phyloP scores from a whole-genome alignment of 1,284 basidiomycete species.

The Leccinum griseonigrum region DNA sequence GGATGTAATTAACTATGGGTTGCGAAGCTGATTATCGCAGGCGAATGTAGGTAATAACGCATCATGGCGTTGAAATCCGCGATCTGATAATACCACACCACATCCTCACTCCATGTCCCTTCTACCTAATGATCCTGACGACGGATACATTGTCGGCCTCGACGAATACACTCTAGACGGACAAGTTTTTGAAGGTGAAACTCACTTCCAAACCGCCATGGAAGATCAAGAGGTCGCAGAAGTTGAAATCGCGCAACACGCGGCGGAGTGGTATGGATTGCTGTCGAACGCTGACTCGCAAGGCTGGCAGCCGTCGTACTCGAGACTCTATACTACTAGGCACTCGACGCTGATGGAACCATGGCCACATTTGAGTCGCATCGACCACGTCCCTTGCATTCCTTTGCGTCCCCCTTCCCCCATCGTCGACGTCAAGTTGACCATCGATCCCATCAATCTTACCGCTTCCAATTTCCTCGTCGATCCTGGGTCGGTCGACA shows the following conservation, averaged over 20 bases:
- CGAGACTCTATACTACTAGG: no score
- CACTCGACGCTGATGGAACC: neutral
- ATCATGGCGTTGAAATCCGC: no score
- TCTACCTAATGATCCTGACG: neutral
- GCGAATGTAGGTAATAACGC: no score
- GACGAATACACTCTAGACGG: neutral
- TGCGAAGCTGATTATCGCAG: no score
- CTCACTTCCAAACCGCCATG: neutral
- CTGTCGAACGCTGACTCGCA: neutral
- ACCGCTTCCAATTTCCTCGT: neutral
- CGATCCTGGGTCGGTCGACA: neutral
- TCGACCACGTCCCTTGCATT: neutral
- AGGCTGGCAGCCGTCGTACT: no score
- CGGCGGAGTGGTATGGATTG: neutral
- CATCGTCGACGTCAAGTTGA: neutral
- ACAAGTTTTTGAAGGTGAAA: neutral
- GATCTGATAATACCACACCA: neutral
- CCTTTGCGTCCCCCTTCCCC: neutral
- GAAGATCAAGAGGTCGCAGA: neutral
- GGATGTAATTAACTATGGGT: neutral
- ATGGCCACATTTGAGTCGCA: neutral
- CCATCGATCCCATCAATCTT: neutral
- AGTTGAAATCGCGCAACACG: neutral
- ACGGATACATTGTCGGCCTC: neutral
- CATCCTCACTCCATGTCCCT: neutral